These are phyloP conservation scores for Fusarium hainanense DNA, from an alignment of 2,329 filamentous ascomycete genomes.

Conservation along the genomic window DNA sequence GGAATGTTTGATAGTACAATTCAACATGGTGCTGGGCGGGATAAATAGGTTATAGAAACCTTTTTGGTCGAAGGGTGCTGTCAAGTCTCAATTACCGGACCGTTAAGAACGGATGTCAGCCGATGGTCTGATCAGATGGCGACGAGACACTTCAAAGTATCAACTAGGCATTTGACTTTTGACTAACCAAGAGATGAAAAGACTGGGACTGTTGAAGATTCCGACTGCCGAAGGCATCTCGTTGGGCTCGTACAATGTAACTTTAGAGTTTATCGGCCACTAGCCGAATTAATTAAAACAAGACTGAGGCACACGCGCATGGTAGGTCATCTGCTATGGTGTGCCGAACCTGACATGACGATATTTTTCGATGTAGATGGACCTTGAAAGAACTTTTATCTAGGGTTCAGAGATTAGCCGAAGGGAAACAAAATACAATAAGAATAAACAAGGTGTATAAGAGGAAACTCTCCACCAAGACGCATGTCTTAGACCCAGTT, in stretches of 20 bases:
- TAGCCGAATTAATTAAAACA: not conserved
- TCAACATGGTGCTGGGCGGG: not conserved
- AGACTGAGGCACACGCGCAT: not conserved
- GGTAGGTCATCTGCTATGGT: not conserved
- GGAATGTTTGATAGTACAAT: not conserved
- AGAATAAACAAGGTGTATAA: not conserved
- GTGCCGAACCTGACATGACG: too few relatives aligned
- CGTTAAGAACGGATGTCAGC: not conserved
- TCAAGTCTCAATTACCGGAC: not conserved
- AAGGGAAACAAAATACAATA: not conserved
- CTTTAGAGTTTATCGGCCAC: too few relatives aligned
- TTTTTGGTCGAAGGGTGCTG: not conserved
- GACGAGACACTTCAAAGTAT: not conserved
- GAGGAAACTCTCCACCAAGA: fast-evolving
- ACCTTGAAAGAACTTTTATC: not conserved
- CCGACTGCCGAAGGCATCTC: not conserved
- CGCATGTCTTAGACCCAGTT: not conserved
- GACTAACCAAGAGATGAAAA: too few relatives aligned
- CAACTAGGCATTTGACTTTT: not conserved
- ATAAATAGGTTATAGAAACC: not conserved
- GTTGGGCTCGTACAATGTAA: not conserved
- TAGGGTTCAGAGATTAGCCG: not conserved
- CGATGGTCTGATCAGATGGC: not conserved
- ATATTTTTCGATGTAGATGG: too few relatives aligned
- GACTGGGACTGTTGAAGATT: not conserved